Evolutionary conservation across 441 rosid genomes (phyloP), one percentile per base, ranked within the genome.

Genomic region (Sinapis alba): DNA sequence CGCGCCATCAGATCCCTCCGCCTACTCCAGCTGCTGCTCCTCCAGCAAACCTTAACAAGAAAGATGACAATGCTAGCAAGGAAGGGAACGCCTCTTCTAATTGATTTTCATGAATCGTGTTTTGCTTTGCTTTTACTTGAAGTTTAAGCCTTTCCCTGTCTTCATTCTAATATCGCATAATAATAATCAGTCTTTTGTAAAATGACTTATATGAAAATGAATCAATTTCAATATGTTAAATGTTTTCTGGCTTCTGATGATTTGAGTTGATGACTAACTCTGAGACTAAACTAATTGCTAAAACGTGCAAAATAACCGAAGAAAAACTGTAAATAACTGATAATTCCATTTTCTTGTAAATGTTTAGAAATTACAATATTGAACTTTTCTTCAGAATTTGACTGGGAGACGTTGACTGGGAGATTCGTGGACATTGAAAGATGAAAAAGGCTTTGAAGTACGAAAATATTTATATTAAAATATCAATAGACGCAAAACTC

Each of bases 1-100:
- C 78, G 24, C 81, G 78, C 21, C 43, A 73, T 53, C 78, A 78
- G 78, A 73, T 78, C 62, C 81, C 75, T 78, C 78, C 47, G 3
- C 76, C 80, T 9, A 43, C 80, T 64, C 80, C 81, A 11, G 81
- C 34, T 1, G 21, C 56, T 50, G 41, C 60, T 73, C 74, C 78
- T 62, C 78, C 74, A 61, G 54, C 67, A 3, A 62, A 68, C 61
- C 63, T 34, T 19, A 30, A 13, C 73, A 43, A 7, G 50, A 45
- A 71, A 41, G 70, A 69, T 18, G 47, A 76, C 30, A 64, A 50
- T 72, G 73, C 30, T 19, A 65, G 18, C 81, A 72, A 78, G 23
- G 68, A 73, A 57, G 65, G 47, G 51, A 57, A 58, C 5, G 72
- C 75, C 9, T 57, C 78, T 73, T 63, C 82, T 73, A 53, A 68